phyloP scores from a whole-genome alignment of 768 basidiomycete genomes.

The Tulasnella sp. region DNA sequence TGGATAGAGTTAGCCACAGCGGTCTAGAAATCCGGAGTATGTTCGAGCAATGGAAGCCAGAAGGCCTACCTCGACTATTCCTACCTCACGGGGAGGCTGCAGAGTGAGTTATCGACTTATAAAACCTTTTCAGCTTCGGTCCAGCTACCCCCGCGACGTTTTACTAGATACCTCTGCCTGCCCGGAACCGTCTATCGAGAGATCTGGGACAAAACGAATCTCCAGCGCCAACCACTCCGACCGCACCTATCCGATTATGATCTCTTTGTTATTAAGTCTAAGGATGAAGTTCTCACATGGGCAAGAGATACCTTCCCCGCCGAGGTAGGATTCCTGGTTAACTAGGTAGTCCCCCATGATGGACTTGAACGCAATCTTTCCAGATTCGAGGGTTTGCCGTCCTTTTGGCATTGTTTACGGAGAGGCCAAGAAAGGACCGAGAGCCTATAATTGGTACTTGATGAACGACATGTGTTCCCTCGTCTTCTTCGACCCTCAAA shows the following conservation, averaged over 20 bases:
- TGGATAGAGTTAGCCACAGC: neutral
- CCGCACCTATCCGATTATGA: neutral
- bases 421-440: neutral
- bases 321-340: neutral
- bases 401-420: neutral
- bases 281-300: neutral
- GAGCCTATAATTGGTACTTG: neutral
- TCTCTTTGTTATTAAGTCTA: neutral
- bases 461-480: neutral
- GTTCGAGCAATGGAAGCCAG: neutral
- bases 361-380: too few relatives aligned
- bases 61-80: neutral
- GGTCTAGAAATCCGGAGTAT: neutral
- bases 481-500: constrained; percentile 1
- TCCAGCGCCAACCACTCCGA: neutral
- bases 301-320: neutral
- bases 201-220: neutral
- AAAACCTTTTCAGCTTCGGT: neutral
- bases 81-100: neutral
- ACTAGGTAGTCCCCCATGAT: too few relatives aligned
- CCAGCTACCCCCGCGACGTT: neutral
- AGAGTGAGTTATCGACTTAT: neutral
- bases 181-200: neutral
- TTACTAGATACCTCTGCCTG: neutral
- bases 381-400: neutral